Evolutionary conservation across 371 early-diverging fungal species (phyloP), one percentile per base, ranked within the genome.

Genomic region (Quaeritorhiza haematococci): DNA sequence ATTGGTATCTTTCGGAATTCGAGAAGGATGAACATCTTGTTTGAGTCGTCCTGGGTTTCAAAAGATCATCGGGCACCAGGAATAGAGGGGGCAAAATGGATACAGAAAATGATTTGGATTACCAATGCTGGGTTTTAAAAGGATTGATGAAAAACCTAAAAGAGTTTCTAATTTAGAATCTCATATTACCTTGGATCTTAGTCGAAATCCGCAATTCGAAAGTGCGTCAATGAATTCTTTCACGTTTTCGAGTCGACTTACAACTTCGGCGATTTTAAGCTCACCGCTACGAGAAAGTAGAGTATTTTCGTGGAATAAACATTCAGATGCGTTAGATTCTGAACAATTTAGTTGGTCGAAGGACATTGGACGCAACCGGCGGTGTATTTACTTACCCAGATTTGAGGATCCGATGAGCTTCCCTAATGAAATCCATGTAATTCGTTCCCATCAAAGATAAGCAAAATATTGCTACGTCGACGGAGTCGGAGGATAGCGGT

Each of bases 391-490:
- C 74, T 58, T 84, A 92, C 86, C 79, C 84, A 30, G 74, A 61
- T 70, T 91, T 94, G 48, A 98, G 58, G 7, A 98, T 89, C 50
- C 99, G 81, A 57, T 86, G 76, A 0, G 95, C 96, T 71, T 99
- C 99, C 53, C 72, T 77, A 41, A 97, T 63, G 66, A 95, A 94
- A 68, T 90, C 89, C 49, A 90, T 56, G 72, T 89, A 96, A 66
- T 99, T 91, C 0, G 92, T 92, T 17, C 94, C 96, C 99, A 99
- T 99, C 62, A 99, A 73, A 29, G 95, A 89, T 49, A 99, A 76
- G 59, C 93, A 94, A 65, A 96, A 96, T 7, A 99, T 84, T 10
- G 82, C 93, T 5, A 96, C 83, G 72, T 99, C 98, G 1, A 89
- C 90, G 2, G 78, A 62, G 10, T 64, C 72, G 28, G 83, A 76